phyloP scores from a whole-genome alignment of 1,284 basidiomycete genomes.

The Sanghuangporus weigelae region DNA sequence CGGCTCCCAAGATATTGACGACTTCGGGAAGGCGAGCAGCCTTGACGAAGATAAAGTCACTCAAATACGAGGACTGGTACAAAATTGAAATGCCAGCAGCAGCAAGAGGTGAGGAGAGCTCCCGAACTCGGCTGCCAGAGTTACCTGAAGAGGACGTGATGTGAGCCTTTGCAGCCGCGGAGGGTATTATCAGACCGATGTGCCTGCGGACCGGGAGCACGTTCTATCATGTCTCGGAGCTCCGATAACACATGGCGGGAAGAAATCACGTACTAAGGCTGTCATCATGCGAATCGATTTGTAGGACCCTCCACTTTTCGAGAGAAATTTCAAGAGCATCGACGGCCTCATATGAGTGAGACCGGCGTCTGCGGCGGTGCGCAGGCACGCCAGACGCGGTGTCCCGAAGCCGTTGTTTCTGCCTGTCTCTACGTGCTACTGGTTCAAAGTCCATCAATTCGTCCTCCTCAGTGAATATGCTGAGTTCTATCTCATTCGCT shows the following conservation, averaged over 20 bases:
- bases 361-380: slow-evolving; percentile 21
- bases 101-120: slow-evolving; percentile 74
- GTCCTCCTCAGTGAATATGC: slow-evolving; percentile 60
- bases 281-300: slow-evolving; percentile 70
- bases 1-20: slow-evolving; percentile 50
- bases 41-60: slow-evolving; percentile 81
- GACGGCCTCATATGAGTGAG: background rate
- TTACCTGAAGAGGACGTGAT: slow-evolving; percentile 40
- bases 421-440: slow-evolving; percentile 54
- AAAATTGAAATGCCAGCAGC: slow-evolving; percentile 78
- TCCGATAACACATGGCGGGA: background rate
- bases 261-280: slow-evolving; percentile 43
- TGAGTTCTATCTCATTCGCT: slow-evolving; percentile 70
- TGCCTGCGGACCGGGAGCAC: background rate
- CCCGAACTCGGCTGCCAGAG: slow-evolving; percentile 68
- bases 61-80: slow-evolving; percentile 82
- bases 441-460: slow-evolving; percentile 54
- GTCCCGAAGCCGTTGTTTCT: slow-evolving; percentile 36
- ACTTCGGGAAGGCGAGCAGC: slow-evolving; percentile 57
- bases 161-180: background rate
- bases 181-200: background rate
- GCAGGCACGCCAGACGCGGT: slow-evolving; percentile 27
- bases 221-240: background rate
- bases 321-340: slow-evolving; percentile 53
- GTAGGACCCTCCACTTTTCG: slow-evolving; percentile 70